Conservation (phyloP, 805 yeast species). For the Candida cerambycidarum region DNA sequence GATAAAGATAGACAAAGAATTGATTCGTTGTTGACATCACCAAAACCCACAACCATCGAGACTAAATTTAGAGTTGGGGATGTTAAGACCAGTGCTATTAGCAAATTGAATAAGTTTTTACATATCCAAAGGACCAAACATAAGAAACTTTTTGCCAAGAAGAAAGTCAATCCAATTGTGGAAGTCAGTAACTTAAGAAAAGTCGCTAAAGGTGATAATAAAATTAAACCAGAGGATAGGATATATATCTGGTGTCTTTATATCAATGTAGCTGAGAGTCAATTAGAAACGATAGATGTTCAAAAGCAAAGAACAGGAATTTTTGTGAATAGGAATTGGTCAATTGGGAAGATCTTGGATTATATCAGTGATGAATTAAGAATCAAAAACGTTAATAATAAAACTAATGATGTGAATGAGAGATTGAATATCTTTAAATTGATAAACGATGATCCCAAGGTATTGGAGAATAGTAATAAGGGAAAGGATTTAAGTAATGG, state of each 20-base stretch:
- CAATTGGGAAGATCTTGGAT: conserved; percentile 59
- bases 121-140: conserved; percentile 21
- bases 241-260: conserved; percentile 50
- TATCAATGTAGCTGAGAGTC: conserved; percentile 26
- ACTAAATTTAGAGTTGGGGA: conserved; percentile 28
- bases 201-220: conserved; percentile 52
- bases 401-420: conserved; percentile 38
- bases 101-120: conserved; percentile 28
- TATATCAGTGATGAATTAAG: conserved; percentile 47
- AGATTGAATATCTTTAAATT: conserved; percentile 49
- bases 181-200: conserved; percentile 36
- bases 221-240: conserved; percentile 43
- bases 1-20: conserved; percentile 39
- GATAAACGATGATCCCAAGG: conserved; percentile 28
- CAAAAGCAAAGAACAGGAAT: conserved; percentile 33
- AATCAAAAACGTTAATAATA: conserved; percentile 51
- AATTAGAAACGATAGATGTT: conserved; percentile 26
- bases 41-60: conserved; percentile 27
- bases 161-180: conserved; percentile 15
- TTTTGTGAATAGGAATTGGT: conserved; percentile 56
- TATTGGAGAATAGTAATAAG: conserved; percentile 33
- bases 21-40: conserved; percentile 22
- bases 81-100: conserved; percentile 25
- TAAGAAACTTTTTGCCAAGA: conserved; percentile 1
- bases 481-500: conserved; percentile 44